Base-by-base conservation (phyloP, 2,329 filamentous ascomycete species). In the Fusarium annulatum region DNA sequence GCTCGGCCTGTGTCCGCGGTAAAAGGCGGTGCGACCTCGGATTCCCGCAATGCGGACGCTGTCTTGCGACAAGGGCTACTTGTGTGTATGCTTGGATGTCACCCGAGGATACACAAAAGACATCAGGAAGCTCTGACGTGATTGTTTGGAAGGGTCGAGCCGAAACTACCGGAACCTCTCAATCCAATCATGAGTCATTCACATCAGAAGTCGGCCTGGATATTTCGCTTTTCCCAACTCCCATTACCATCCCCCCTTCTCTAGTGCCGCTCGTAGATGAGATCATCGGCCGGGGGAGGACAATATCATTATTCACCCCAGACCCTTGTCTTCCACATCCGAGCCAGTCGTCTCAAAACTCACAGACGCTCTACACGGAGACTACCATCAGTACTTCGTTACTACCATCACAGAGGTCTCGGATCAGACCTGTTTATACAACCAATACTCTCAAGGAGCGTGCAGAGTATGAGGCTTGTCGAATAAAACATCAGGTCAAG, bases 71-170 rank as follows among this genome's bases (percentile, higher is more conserved):
- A 3, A 8, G 21, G 3, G 21, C 3, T 4, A n/a, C 3, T 12
- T 49, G 46, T 34, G 21, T 34, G 10, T 51, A 51, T 51, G 48
- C 48, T 34, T 51, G 48, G 48, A 34, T 51, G 11, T 34, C 16
- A 23, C 30, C 30, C 5, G 21, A 51, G 26, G 26, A 26, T 26
- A 26, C 6, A 26, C 26, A 26, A 26, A 26, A 9, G 19, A 30
- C 26, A 16, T 1, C 4, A 26, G 14, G 7, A n/a, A 9, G 7
- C 0, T 30, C 46, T 19, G 21, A 10, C 19, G 8, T 34, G 2
- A 10, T 5, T 19, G 3, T 19, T 51, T 51, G 30, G 21, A 5
- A 14, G 23, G 10, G 9, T 2, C 8, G 3, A 19, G 0, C 5
- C 7, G 21, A 14, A 21, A 33, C 3, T 18, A 2, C 15, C 7